Conservation (phyloP, 2,329 filamentous ascomycete species). For the Alternaria gansuensis region DNA sequence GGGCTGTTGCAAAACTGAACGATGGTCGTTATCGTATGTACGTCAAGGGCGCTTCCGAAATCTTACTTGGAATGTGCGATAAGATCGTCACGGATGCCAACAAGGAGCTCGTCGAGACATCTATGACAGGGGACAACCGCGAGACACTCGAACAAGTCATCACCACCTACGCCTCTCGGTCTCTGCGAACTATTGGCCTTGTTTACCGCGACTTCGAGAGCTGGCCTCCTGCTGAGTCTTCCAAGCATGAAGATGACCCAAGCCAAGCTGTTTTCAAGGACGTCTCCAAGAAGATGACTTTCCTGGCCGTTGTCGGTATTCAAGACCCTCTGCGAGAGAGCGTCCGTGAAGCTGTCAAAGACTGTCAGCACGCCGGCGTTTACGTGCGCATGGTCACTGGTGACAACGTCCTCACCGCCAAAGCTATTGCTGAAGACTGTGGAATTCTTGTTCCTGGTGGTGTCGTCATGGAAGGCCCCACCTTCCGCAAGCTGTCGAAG, state of each 20-base stretch:
- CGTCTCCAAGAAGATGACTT: slow-evolving; percentile 75
- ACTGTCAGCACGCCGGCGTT: slow-evolving; percentile 79
- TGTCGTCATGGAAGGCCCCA: slow-evolving; percentile 79
- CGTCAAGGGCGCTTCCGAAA: slow-evolving; percentile 63
- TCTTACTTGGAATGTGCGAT: slow-evolving; percentile 59
- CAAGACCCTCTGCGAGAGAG: slow-evolving; percentile 80
- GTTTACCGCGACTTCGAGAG: slow-evolving; percentile 83
- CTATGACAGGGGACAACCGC: slow-evolving; percentile 66
- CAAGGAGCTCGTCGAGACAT: slow-evolving; percentile 63
- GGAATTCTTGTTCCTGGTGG: slow-evolving; percentile 76
- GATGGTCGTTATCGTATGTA: slow-evolving; percentile 66
- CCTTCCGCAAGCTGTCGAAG: slow-evolving; percentile 75
- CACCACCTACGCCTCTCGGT: slow-evolving; percentile 78
- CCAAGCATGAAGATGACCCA: slow-evolving; percentile 66
- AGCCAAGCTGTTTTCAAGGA: slow-evolving; percentile 72
- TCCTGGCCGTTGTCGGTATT: slow-evolving; percentile 78
- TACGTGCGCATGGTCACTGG: slow-evolving; percentile 87
- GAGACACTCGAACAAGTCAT: slow-evolving; percentile 72
- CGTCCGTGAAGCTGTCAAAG: slow-evolving; percentile 75
- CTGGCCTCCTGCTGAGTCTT: slow-evolving; percentile 75
- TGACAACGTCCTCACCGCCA: slow-evolving; percentile 80
- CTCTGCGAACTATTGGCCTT: slow-evolving; percentile 84
- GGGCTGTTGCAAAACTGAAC: slow-evolving; percentile 65
- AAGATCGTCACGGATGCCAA: slow-evolving; percentile 67
- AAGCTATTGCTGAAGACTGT: slow-evolving; percentile 80